Percentiles rank a stretch among this genome's conserved stretches.
Evolutionary conservation across 495 filamentous ascomycete species (phyloP).

Genomic region (Talaromyces ruber): DNA sequence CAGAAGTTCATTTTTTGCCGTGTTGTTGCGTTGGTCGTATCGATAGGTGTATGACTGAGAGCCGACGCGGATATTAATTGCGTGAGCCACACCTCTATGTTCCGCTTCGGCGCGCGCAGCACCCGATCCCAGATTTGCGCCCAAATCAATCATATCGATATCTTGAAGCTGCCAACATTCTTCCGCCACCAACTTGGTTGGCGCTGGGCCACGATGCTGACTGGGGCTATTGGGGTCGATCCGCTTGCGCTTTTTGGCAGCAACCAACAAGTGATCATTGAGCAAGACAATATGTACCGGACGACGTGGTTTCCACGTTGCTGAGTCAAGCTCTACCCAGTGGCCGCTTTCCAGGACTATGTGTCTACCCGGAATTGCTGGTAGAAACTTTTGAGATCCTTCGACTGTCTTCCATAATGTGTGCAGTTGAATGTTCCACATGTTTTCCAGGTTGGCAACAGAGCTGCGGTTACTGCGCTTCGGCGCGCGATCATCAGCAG

Average conservation of each 20-base stretch:
- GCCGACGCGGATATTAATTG: slow-evolving; percentile 84
- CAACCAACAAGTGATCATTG: slow-evolving; percentile 90
- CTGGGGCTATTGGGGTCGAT: slow-evolving; percentile 51
- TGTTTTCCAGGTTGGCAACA: slow-evolving; percentile 87
- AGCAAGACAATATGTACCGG: slow-evolving; percentile 84
- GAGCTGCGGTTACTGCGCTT: slow-evolving; percentile 46
- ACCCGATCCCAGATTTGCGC: slow-evolving; percentile 49
- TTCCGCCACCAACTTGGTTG: slow-evolving; percentile 80
- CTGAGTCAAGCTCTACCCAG: slow-evolving; percentile 95
- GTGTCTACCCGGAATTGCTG: slow-evolving; percentile 82
- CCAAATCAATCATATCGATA: slow-evolving; percentile 86
- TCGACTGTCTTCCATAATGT: slow-evolving; percentile 92
- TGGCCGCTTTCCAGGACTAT: slow-evolving; percentile 80
- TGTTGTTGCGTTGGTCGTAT: slow-evolving; percentile 62
- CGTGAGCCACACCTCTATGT: slow-evolving; percentile 67
- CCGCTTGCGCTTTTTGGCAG: slow-evolving; percentile 83
- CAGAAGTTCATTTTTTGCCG: slow-evolving; percentile 71
- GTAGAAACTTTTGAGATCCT: slow-evolving; percentile 92
- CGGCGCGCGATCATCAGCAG: slow-evolving; percentile 37
- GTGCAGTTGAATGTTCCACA: slow-evolving; percentile 79
- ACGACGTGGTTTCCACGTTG: slow-evolving; percentile 84
- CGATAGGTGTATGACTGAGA: slow-evolving; percentile 90
- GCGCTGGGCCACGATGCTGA: slow-evolving; percentile 48
- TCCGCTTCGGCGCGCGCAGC: slow-evolving; percentile 43
- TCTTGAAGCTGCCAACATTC: slow-evolving; percentile 92